A percentile compares a stretch with the other conserved stretches of the same genome.
phyloP scores from a whole-genome alignment of 306 rosid genomes.

The Pueraria montana region DNA sequence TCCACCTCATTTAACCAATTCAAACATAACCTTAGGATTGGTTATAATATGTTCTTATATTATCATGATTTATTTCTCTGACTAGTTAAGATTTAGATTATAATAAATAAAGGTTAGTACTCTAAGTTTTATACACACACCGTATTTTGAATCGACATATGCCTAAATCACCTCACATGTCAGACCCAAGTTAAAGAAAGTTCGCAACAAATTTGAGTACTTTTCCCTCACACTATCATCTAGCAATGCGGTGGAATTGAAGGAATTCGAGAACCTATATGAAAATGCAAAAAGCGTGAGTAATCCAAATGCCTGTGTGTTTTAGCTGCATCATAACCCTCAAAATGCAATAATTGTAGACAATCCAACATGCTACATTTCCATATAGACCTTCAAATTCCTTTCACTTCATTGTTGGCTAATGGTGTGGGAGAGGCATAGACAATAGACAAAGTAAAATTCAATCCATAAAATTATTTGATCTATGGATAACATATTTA shows the following conservation, averaged over 20 bases:
- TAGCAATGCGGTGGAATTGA: too few relatives aligned
- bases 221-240: slow-evolving; percentile 78
- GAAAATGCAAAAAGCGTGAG: slow-evolving; percentile 67
- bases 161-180: not conserved
- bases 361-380: not conserved
- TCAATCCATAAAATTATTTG: not conserved
- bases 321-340: slow-evolving; percentile 73
- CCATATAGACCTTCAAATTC: not conserved
- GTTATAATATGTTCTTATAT: too few relatives aligned
- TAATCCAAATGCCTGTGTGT: slow-evolving; percentile 55
- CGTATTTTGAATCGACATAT: too few relatives aligned
- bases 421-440: not conserved
- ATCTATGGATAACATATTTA: not conserved
- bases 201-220: slow-evolving; percentile 43
- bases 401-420: not conserved
- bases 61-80: not conserved
- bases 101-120: not conserved
- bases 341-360: not conserved
- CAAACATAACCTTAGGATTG: too few relatives aligned
- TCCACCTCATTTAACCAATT: too few relatives aligned
- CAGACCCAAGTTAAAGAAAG: not conserved
- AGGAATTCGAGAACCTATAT: slow-evolving; percentile 81
- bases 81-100: not conserved
- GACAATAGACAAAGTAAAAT: not conserved
- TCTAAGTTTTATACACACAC: too few relatives aligned